These are phyloP conservation scores for Leccinum disarticulatum DNA, from an alignment of 768 basidiomycete genomes.

Conservation along the genomic window DNA sequence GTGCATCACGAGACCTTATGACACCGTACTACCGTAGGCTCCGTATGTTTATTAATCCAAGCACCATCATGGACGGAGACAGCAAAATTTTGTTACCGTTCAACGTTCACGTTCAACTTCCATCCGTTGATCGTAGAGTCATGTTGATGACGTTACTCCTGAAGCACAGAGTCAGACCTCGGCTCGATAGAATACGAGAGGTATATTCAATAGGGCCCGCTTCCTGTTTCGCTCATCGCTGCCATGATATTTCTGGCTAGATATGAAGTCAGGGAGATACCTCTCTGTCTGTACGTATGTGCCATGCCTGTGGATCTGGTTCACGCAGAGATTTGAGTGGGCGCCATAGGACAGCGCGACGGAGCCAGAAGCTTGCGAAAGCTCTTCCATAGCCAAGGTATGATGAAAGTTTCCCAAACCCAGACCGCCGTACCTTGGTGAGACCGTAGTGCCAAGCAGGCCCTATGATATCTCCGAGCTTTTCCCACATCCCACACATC, in stretches of 20 bases:
- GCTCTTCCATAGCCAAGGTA: slow-evolving; percentile 91
- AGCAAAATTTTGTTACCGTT: slow-evolving; percentile 70
- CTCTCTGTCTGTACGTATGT: slow-evolving; percentile 77
- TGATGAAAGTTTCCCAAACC: slow-evolving; percentile 84
- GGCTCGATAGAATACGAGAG: background rate
- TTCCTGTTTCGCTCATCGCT: slow-evolving; percentile 94
- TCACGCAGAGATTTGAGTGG: slow-evolving; percentile 87
- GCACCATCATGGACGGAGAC: no score
- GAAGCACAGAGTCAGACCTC: slow-evolving; percentile 1
- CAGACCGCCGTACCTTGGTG: slow-evolving; percentile 78
- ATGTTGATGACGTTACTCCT: slow-evolving; percentile 93
- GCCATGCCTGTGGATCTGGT: slow-evolving; percentile 83
- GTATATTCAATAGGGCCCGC: slow-evolving; percentile 44
- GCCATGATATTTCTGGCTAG: slow-evolving; percentile 72
- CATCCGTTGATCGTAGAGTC: slow-evolving; percentile 74
- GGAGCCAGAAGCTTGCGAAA: slow-evolving; percentile 88
- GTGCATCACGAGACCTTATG: no score
- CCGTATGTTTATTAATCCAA: no score
- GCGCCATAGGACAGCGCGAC: slow-evolving; percentile 92
- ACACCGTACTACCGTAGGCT: no score
- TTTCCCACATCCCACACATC: slow-evolving; percentile 72
- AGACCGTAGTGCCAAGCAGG: slow-evolving; percentile 82
- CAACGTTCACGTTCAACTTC: slow-evolving; percentile 38
- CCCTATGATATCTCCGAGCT: slow-evolving; percentile 84
- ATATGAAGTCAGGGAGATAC: slow-evolving; percentile 79